Evolutionary conservation across 345 rosid genomes (phyloP), one percentile per base, ranked within the genome.

Genomic region (Cardamine occulta): DNA sequence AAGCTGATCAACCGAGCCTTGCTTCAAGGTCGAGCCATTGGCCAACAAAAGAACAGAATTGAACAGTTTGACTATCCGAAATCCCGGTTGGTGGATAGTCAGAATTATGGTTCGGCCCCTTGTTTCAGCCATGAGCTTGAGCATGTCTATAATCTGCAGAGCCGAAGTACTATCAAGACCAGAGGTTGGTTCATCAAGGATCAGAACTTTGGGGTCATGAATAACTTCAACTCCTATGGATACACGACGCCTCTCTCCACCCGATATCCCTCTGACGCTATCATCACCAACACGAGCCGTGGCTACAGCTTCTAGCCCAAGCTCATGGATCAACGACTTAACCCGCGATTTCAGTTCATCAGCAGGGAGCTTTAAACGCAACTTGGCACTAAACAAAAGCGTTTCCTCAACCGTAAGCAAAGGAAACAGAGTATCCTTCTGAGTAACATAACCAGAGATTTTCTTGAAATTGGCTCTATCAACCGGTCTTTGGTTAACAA

Each of bases 181-280:
- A 2, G 99, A 95, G 59, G 99, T 95, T 31, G 98, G 99, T 56
- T 96, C 99, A 64, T 96, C 99, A 54, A 96, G 98, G 58, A 96
- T 90, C 26, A 93, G 70, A 23, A 96, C 97, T 81, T 85, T 75
- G 1, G 99, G 99, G 60, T 93, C 96, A 24, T 96, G 99, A 31
- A 93, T 83, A 12, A 85, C 94, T 44, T 93, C 99, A 18, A 96
- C 94, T 63, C 99, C 99, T 7, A 96, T 93, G 0, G 98, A 96
- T 45, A 96, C 98, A 14, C 99, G 87, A 5, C 97, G 92, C 80
- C 93, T 85, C 81, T 96, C 97, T 8, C 99, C 99, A 6, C 99
- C 99, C 0, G 99, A 96, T 47, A 96, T 87, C 64, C 98, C 99
- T 8, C 99, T 92, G 56, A 86, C 79, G 35, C 85, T 77, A 12